These are phyloP conservation scores for Auricularia sp. DNA, from an alignment of 768 basidiomycete genomes.

Conservation along the genomic window DNA sequence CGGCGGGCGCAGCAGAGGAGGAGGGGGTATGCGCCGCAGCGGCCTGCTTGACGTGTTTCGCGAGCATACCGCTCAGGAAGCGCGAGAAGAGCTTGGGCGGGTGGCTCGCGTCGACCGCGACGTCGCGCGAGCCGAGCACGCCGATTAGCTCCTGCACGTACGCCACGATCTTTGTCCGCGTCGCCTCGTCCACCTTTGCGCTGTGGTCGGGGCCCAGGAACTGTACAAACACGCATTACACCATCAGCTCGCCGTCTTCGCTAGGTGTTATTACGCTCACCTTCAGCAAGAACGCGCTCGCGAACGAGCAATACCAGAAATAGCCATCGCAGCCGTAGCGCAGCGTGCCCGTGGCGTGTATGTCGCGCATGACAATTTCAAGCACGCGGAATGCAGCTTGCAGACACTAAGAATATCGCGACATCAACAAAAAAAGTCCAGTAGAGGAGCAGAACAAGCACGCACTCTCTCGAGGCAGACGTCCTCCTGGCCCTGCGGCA, in stretches of 20 bases:
- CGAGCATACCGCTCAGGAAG: conserved; percentile 64
- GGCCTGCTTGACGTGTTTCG: conserved; percentile 21
- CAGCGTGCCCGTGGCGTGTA: conserved; percentile 44
- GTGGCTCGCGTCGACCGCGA: conserved; percentile 74
- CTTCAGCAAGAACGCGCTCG: conserved; percentile 51
- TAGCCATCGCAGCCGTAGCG: conserved; percentile 42
- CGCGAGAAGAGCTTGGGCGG: conserved; percentile 72
- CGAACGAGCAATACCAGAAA: conserved; percentile 37
- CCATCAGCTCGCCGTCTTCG: too few relatives aligned
- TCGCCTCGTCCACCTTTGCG: conserved; percentile 1
- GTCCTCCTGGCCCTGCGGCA: conserved; percentile 30
- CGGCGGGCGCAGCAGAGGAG: neutral
- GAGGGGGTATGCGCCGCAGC: neutral
- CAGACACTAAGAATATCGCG: too few relatives aligned
- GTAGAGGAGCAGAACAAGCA: neutral
- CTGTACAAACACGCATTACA: too few relatives aligned
- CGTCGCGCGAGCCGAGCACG: conserved; percentile 55
- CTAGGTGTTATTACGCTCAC: conserved; percentile 23
- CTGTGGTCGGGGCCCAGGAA: neutral
- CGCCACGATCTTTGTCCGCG: conserved; percentile 47
- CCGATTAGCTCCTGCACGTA: conserved; percentile 64
- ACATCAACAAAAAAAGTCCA: too few relatives aligned
- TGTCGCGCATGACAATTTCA: conserved; percentile 38
- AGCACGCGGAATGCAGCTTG: conserved; percentile 47
- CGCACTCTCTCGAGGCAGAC: conserved; percentile 27